Evolutionary conservation across 331 rosid species (phyloP).

Genomic region (Phaseolus coccineus): DNA sequence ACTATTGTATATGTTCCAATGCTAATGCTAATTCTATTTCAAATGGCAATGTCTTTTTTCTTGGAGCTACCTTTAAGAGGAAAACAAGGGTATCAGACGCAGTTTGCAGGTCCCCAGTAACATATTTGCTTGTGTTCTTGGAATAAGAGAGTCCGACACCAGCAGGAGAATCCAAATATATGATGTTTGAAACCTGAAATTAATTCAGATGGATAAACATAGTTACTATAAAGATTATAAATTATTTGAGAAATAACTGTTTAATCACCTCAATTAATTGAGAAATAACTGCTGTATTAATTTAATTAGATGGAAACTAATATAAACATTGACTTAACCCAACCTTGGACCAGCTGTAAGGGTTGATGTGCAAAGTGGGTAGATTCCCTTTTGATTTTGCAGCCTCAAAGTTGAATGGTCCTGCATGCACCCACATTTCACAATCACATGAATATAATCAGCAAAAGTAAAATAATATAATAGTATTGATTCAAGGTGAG

Average conservation of each 20-base stretch:
- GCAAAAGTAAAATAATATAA: not conserved
- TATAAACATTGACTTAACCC: not conserved
- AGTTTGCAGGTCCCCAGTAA: slow-evolving; percentile 75
- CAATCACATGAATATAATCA: not conserved
- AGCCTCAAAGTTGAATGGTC: slow-evolving; percentile 80
- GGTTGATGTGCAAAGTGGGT: slow-evolving; percentile 72
- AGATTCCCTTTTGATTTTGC: slow-evolving; percentile 59
- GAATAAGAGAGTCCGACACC: slow-evolving; percentile 90
- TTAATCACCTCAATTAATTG: too few relatives aligned
- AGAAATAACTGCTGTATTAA: not conserved
- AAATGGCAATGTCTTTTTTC: not conserved
- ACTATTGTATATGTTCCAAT: not conserved
- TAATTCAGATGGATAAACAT: not conserved
- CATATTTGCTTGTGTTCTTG: slow-evolving; percentile 58
- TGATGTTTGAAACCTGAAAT: slow-evolving; percentile 77
- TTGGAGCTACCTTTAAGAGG: slow-evolving; percentile 69
- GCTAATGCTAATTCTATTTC: not conserved
- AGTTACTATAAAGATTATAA: not conserved
- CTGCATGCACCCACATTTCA: slow-evolving; percentile 51
- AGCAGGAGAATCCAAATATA: slow-evolving; percentile 89
- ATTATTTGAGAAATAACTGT: too few relatives aligned
- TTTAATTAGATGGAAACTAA: too few relatives aligned
- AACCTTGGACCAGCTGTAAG: slow-evolving; percentile 91
- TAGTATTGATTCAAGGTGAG: not conserved
- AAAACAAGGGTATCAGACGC: slow-evolving; percentile 77